Percentiles rank a stretch among this genome's conserved stretches.
phyloP scores from a whole-genome alignment of 2,329 filamentous ascomycete species.

The Ascochyta pisi region DNA sequence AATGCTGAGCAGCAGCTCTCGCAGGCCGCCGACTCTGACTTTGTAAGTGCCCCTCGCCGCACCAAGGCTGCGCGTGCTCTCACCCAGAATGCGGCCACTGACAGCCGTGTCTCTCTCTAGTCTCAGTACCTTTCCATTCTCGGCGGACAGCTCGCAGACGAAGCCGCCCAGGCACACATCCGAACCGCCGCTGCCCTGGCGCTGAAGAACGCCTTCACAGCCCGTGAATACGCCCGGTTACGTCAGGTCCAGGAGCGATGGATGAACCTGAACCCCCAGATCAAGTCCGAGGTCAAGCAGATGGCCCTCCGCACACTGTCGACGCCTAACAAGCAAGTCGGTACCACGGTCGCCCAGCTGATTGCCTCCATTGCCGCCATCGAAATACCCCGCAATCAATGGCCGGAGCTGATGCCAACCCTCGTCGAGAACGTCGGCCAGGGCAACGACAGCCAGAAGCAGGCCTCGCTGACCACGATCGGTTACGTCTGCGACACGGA shows the following conservation, averaged over 20 bases:
- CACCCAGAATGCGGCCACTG: constrained; percentile 36
- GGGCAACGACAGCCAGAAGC: constrained; percentile 87
- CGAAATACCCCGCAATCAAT: constrained; percentile 91
- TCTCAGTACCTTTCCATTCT: constrained; percentile 84
- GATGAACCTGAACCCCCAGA: constrained; percentile 79
- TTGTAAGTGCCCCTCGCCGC: constrained; percentile 67
- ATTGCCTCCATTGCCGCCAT: constrained; percentile 94
- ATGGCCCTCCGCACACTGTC: constrained; percentile 86
- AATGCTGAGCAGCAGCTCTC: constrained; percentile 92
- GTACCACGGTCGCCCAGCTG: constrained; percentile 90
- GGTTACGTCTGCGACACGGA: constrained; percentile 98
- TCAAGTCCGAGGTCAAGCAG: constrained; percentile 87
- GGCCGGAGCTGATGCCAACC: constrained; percentile 86
- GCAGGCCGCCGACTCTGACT: constrained; percentile 92
- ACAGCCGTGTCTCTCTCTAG: constrained; percentile 57
- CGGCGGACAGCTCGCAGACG: constrained; percentile 92
- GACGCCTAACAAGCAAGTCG: constrained; percentile 81
- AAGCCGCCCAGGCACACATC: constrained; percentile 80
- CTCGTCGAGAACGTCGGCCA: constrained; percentile 92
- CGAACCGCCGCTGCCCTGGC: constrained; percentile 94
- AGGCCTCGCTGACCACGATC: constrained; percentile 93
- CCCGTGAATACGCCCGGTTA: constrained; percentile 86
- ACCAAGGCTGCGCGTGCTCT: constrained; percentile 27
- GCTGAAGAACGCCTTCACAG: constrained; percentile 97
- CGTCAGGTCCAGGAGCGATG: constrained; percentile 93